Conservation (phyloP, 2,329 filamentous ascomycete species). For the Monosporascus sp. region DNA sequence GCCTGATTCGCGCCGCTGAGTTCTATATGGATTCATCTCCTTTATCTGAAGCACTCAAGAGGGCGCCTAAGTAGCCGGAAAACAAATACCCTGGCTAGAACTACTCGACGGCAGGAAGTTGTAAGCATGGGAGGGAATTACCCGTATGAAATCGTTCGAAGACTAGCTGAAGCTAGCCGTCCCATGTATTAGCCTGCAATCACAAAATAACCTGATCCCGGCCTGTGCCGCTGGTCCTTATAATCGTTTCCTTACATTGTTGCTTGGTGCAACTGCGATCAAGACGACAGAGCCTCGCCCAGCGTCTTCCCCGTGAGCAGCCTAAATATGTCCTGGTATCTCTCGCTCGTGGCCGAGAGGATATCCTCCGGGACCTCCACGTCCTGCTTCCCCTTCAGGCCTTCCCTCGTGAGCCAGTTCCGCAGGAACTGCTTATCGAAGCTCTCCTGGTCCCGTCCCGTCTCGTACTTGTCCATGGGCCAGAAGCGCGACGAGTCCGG, state of each 20-base stretch:
- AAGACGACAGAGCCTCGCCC: conserved; percentile 19
- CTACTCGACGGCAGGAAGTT: too few species aligned
- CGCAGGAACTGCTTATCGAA: conserved; percentile 77
- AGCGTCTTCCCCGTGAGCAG: conserved; percentile 53
- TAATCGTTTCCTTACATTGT: too few species aligned
- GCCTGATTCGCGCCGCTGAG: conserved; percentile 7
- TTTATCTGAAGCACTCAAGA: conserved; percentile 10
- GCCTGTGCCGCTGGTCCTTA: too few species aligned
- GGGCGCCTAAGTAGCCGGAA: conserved; percentile 3
- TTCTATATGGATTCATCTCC: conserved; percentile 17
- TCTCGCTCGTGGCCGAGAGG: conserved; percentile 59
- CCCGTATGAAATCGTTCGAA: too few species aligned
- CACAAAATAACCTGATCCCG: too few species aligned
- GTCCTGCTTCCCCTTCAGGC: conserved; percentile 68
- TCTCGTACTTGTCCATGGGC: conserved; percentile 52
- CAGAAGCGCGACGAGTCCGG: conserved; percentile 85
- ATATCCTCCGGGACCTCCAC: conserved; percentile 70
- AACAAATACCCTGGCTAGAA: background rate
- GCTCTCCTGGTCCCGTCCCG: conserved; percentile 8
- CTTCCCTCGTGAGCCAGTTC: conserved; percentile 72
- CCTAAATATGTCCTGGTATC: conserved; percentile 73
- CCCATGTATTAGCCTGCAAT: too few species aligned
- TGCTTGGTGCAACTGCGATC: too few species aligned
- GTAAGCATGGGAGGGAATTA: too few species aligned
- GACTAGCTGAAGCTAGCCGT: too few species aligned